phyloP scores from a whole-genome alignment of 73 alveolate species.

The Symbiodinium pilosum region DNA sequence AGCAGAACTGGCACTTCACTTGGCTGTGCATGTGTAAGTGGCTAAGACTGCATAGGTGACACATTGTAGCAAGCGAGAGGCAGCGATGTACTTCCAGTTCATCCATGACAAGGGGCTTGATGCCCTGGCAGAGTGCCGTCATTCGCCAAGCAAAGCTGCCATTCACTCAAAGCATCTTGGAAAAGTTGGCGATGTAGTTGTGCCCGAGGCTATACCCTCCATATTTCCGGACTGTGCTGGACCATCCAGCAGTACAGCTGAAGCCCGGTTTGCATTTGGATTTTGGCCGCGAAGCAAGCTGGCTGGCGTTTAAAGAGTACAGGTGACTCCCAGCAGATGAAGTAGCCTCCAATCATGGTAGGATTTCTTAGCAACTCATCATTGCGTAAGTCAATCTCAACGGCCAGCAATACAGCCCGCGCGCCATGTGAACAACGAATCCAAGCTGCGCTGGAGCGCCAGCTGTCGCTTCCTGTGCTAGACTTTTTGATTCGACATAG shows the following conservation, averaged over 20 bases:
- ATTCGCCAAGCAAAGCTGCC: not conserved
- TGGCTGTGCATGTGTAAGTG: not conserved
- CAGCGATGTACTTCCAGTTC: conserved; percentile 49
- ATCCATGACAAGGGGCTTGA: conserved; percentile 51
- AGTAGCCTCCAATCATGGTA: too few relatives aligned
- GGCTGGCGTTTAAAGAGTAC: not conserved
- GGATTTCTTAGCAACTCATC: too few relatives aligned
- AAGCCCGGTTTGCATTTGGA: conserved; percentile 45
- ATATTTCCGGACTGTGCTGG: conserved; percentile 65
- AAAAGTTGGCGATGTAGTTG: not conserved
- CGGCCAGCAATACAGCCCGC: too few relatives aligned
- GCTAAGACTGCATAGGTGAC: not conserved
- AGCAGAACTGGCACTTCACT: not conserved
- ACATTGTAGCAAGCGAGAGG: not conserved
- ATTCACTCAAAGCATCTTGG: too few relatives aligned
- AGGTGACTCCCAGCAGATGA: too few relatives aligned
- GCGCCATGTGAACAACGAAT: conserved; percentile 2
- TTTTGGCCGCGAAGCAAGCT: too few relatives aligned
- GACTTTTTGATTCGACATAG: not conserved
- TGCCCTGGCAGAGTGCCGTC: conserved; percentile 94
- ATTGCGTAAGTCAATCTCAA: too few relatives aligned
- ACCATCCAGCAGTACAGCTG: conserved; percentile 64
- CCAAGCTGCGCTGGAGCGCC: conserved; percentile 89
- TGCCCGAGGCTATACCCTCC: not conserved
- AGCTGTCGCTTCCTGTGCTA: conserved; percentile 56